Base-by-base conservation (phyloP, 208 protist genomes). In the Crithidia sp. region DNA sequence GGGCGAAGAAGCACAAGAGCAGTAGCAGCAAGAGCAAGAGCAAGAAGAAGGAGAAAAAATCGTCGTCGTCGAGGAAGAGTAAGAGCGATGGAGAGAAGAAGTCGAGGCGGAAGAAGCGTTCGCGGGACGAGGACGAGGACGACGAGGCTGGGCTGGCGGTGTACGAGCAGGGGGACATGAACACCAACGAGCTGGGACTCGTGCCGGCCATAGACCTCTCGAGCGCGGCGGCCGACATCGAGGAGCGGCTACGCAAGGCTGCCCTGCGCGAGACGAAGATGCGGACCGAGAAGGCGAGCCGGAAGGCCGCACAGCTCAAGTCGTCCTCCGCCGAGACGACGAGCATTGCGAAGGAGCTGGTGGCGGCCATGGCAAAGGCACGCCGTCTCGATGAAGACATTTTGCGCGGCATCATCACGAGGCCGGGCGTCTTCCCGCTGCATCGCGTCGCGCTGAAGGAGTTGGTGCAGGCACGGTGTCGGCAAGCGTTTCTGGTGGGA, bases 371-470 rank as follows among this genome's bases (percentile, higher is more conserved):
- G 76, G 70, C 76, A 12, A 81, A 76, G 67, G 77, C 72, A 45
- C 77, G 71, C 2, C 59, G 69, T 61, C 10, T 82, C 44, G 77
- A 75, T 54, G 71, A 71, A 14, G 67, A 74, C 56, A 70, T 82
- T 36, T 56, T 82, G 14, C 19, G 28, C 37, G 69, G 76, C 36
- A 55, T 67, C 52, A 67, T 50, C 63, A 56, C 77, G 53, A n/a
- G 36, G 14, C 63, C 56, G 4, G 73, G 59, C 9, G 73, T 44
- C 12, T 84, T 86, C 14, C 90, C 90, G 3, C 71, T 95, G 44
- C 75, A 92, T 55, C 87, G 88, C 43, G 79, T 93, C 0, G 71
- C 76, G 7, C 73, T 95, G 19, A 61, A 61, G 36, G 70, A 77
- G 12, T 54, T 79, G 36, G 86, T 95, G 59, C 62, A 83, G 28